Evolutionary conservation across 176 grass and related monocot genomes (phyloP), one percentile per base, ranked within the genome.

Genomic region (Oryza punctata): DNA sequence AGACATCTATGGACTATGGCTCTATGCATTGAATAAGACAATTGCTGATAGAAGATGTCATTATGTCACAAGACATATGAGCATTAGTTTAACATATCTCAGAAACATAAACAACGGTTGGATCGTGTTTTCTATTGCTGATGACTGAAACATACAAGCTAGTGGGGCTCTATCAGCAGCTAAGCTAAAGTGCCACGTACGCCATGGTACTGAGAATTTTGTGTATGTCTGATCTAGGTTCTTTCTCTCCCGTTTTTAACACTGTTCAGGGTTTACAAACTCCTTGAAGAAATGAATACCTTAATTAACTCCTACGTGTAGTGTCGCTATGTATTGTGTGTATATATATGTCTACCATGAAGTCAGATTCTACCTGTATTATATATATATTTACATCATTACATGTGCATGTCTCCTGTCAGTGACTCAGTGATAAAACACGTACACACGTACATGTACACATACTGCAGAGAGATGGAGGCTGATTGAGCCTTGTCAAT

Each of bases 81-180:
- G 1, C 72, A 81, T 60, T 86, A 86, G 77, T 90, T 60, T 78
- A 90, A 44, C 59, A 72, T 86, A 86, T 78, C 78, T 67, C 14
- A 59, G 19, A 25, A 47, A 45, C 81, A 25, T 63, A 85, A 45
- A 76, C 10, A 85, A 69, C 73, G 45, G n/a, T 10, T 44, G 25
- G 69, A 84, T 83, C 60, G 37, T 84, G 2, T 89, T 89, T 86
- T 82, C 78, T 82, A 82, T 78, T 90, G 73, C 59, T 47, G 61
- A 44, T 68, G 60, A 44, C 57, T 59, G 12, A 54, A 65, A 9
- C 28, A 35, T 35, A 5, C 33, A 65, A 38, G 52, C 14, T 52
- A 57, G 21, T 61, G 57, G 57, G 59, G 63, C 40, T 79, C 44
- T 50, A 41, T 72, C 52, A 64, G 84, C 66, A 49, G 83, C 75